Conservation (phyloP, 1,284 basidiomycete genomes). For the Papiliotrema laurentii region DNA sequence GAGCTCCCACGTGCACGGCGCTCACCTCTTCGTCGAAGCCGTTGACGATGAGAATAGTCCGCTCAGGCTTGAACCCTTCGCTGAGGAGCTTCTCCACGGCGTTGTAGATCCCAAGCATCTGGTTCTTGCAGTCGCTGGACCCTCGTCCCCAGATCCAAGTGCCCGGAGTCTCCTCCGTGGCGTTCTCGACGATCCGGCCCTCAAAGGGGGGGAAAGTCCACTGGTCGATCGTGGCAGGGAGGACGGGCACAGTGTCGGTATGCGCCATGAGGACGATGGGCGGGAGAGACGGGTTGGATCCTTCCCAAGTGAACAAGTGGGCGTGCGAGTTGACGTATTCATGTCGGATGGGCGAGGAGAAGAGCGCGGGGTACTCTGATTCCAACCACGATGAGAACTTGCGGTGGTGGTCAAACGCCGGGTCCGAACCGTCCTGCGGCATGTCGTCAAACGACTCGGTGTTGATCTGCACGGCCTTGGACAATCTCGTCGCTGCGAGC, state of each 20-base stretch:
- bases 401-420: conserved; percentile 42
- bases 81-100: conserved; percentile 52
- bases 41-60: conserved; percentile 51
- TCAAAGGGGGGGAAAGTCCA: conserved; percentile 54
- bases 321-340: conserved; percentile 49
- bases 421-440: conserved; percentile 34
- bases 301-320: conserved; percentile 51
- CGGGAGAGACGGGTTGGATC: conserved; percentile 38
- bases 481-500: conserved; percentile 37
- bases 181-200: conserved; percentile 48
- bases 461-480: conserved; percentile 43
- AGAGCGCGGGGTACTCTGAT: conserved; percentile 44
- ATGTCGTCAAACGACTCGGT: conserved; percentile 49
- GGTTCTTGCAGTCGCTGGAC: conserved; percentile 50
- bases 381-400: conserved; percentile 47
- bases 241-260: conserved; percentile 54
- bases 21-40: conserved; percentile 56
- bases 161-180: conserved; percentile 35
- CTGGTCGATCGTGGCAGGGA: conserved; percentile 48
- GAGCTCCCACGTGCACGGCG: not conserved
- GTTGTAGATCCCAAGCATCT: conserved; percentile 49
- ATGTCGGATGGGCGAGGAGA: conserved; percentile 37
- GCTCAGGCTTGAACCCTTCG: conserved; percentile 49
- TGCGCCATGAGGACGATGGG: conserved; percentile 52
- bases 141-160: conserved; percentile 56